Base-by-base conservation (phyloP, 192 early-diverging fungal species). In the Backusella psychrophila region DNA sequence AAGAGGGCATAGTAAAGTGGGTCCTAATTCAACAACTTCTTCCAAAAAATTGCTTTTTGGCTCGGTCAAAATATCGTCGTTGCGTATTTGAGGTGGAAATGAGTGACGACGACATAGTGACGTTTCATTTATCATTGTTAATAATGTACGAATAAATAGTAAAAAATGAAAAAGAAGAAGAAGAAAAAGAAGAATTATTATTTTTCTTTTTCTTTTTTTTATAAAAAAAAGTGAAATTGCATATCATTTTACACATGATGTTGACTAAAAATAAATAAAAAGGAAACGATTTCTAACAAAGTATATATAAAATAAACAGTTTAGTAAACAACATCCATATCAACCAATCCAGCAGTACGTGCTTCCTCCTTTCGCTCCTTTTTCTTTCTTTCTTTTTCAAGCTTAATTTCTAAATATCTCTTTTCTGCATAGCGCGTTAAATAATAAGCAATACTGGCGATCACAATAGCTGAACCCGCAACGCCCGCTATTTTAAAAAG, bases 241-340 rank as follows among this genome's bases (percentile, higher is more conserved):
- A 59, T 59, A 59, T 59, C 53, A 59, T 49, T 26, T 59, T 26
- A 59, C 53, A 59, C 53, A 59, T 59, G 53, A 59, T 59, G n/a
- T 26, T 59, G 2, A 26, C 53, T 23, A 59, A 59, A 59, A 59
- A 59, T 21, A 59, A 59, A 59, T 23, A 59, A 59, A 59, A 59
- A 59, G 11, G 23, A 59, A 53, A 53, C 52, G 52, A 53, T 23
- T 44, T 59, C 23, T 59, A 59, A 26, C 53, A 49, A 49, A 59
- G 23, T 59, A 29, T 63, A 63, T 29, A 29, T 63, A 11, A 63
- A 63, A 63, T 63, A 63, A 63, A 63, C 56, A 63, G 56, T 63
- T 63, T 75, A 75, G 66, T 73, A 80, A 33, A 80, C 74, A 39
- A 80, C 79, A 39, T 80, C 79, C 71, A 76, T 75, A 44, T 80